Percentiles rank a stretch among this genome's conserved stretches.
These are phyloP conservation scores for Symbiodinium pilosum DNA, from an alignment of 73 alveolate genomes.

Conservation along the genomic window DNA sequence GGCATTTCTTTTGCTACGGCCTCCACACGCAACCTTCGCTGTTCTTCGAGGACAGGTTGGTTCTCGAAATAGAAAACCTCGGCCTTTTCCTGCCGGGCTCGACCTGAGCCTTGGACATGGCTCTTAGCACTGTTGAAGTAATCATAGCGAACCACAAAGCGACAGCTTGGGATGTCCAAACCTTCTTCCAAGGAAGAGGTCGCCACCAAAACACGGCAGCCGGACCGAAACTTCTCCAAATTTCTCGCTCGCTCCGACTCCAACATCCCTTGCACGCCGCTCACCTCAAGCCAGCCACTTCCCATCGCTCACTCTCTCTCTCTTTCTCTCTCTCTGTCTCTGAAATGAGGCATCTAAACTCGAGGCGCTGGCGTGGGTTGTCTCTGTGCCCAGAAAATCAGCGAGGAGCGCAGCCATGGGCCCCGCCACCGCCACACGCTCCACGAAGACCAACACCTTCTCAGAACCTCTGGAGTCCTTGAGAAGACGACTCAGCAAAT, in stretches of 20 bases:
- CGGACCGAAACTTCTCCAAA: constrained; percentile 9
- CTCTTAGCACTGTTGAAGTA: constrained; percentile 96
- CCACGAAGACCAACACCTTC: constrained; percentile 65
- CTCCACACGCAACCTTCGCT: constrained; percentile 7
- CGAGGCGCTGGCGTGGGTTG: not conserved
- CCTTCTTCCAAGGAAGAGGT: constrained; percentile 97
- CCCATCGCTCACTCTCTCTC: no score
- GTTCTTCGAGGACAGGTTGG: constrained; percentile 73
- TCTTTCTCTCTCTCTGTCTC: no score
- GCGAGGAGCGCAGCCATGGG: constrained; percentile 55
- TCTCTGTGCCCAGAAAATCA: not conserved
- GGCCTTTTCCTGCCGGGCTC: constrained; percentile 96
- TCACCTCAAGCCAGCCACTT: not conserved
- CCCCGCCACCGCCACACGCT: constrained; percentile 82
- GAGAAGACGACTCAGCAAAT: constrained; percentile 25
- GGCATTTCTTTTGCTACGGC: not conserved
- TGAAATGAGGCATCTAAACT: not conserved
- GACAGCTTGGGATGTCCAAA: constrained; percentile 96
- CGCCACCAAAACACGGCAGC: constrained; percentile 95
- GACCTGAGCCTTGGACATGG: constrained; percentile 96
- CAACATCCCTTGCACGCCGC: constrained; percentile 75
- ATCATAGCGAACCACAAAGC: constrained; percentile 95
- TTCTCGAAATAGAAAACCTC: constrained; percentile 95
- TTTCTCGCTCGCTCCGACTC: not conserved
- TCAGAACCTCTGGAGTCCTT: not conserved